A percentile compares a stretch with the other conserved stretches of the same genome.
Evolutionary conservation across 164 flowering plant species (phyloP).

Genomic region (Vitis labrusca): DNA sequence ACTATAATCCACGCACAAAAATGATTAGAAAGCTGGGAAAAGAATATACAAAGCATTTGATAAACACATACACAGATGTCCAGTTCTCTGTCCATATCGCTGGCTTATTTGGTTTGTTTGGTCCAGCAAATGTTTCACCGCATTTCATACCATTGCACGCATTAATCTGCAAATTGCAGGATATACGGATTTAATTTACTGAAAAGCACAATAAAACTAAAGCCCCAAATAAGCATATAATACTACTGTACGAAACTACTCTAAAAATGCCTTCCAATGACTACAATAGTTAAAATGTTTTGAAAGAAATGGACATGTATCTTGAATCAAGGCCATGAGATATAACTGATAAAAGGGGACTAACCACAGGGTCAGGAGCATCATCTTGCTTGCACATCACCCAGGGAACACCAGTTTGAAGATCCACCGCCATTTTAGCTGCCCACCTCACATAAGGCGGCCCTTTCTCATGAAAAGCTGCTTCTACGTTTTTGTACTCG

Average conservation of each 20-base stretch:
- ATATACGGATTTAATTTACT: background rate
- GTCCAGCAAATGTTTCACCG: slow-evolving; percentile 84
- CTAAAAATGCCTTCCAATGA: background rate
- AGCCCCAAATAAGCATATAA: no score
- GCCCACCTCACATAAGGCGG: slow-evolving; percentile 76
- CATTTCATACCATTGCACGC: slow-evolving; percentile 86
- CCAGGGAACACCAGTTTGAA: slow-evolving; percentile 86
- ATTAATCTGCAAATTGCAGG: slow-evolving; percentile 62
- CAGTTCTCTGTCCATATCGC: slow-evolving; percentile 95
- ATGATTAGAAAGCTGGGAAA: no score
- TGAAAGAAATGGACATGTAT: background rate
- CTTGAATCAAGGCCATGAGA: no score
- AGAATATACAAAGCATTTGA: background rate
- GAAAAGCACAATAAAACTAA: background rate
- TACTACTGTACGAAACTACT: background rate
- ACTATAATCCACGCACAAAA: no score
- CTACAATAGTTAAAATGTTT: background rate
- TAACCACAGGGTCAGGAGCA: slow-evolving; percentile 93
- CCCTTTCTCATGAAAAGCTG: slow-evolving; percentile 49
- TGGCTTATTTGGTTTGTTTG: slow-evolving; percentile 87
- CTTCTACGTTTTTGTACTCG: slow-evolving; percentile 62
- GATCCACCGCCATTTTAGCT: slow-evolving; percentile 73
- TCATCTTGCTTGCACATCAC: slow-evolving; percentile 88
- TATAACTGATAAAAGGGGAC: slow-evolving; percentile 7
- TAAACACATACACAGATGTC: slow-evolving; percentile 64